Evolutionary conservation across 352 stramenopile species (phyloP), one percentile per base, ranked within the genome.

Genomic region (Phytophthora foliorum): DNA sequence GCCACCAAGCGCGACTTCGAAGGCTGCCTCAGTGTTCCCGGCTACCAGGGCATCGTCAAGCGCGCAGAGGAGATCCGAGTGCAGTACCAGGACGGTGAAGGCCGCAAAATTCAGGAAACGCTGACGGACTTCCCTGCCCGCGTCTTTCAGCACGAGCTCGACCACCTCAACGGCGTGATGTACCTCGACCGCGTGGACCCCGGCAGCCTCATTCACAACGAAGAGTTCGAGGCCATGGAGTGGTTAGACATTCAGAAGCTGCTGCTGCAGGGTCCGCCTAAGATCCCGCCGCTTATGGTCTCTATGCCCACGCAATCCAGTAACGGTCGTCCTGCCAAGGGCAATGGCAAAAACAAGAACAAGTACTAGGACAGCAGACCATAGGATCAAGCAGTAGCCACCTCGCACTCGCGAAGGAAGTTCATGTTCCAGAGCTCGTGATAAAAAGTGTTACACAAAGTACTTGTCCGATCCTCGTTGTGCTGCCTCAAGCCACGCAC

Each of bases 111-210:
- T 22, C 68, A 90, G 39, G 72, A 91, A 62, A 91, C 82, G 17
- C 60, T 95, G 57, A 59, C 54, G 5, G 86, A 91, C 54, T 93
- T 94, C 59, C 85, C 86, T n/a, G 88, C 88, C 36, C 88, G 88
- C 16, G 78, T 95, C 42, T 94, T 95, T 61, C 88, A 95, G 72
- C 88, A 95, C 60, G 88, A 95, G 52, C 67, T 92, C 6, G 86
- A 95, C 69, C 88, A 95, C 22, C 66, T 95, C 17, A 81, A 94
- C 42, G 88, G 88, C 48, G 69, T 94, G 22, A 74, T 95, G 52
- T 93, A 92, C 66, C 64, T 93, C 24, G 84, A 95, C 56, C 81
- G 82, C n/a, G 59, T 93, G 41, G 82, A 93, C 19, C 55, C 78
- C 13, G 74, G 84, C 52, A 88, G 77, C 32, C 75, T 95, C 41